These are phyloP conservation scores for Leishmania lainsoni DNA, from an alignment of 208 protist species.

Conservation along the genomic window DNA sequence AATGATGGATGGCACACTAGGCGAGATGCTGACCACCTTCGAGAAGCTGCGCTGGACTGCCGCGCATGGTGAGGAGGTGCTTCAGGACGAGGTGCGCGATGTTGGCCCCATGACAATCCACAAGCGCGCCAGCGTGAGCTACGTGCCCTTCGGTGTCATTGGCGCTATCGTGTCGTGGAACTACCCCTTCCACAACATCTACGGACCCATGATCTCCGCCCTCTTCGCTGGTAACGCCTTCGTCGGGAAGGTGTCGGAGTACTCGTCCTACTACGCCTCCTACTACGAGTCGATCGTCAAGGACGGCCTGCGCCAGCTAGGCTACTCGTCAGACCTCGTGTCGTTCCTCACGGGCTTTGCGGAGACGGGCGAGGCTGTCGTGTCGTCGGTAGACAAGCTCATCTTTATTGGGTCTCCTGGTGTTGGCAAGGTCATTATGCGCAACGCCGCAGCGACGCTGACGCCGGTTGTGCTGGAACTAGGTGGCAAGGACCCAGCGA, in stretches of 20 bases:
- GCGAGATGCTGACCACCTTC: slow-evolving; percentile 91
- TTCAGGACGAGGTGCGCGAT: slow-evolving; percentile 80
- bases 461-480: slow-evolving; percentile 95
- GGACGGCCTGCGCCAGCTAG: slow-evolving; percentile 83
- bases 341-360: slow-evolving; percentile 94
- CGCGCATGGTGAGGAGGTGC: slow-evolving; percentile 75
- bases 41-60: slow-evolving; percentile 93
- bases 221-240: slow-evolving; percentile 95
- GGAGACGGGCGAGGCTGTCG: slow-evolving; percentile 89
- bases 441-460: slow-evolving; percentile 86
- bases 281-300: slow-evolving; percentile 93
- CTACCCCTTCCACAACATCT: slow-evolving; percentile 97
- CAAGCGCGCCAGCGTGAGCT: slow-evolving; percentile 85
- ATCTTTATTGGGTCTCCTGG: slow-evolving; percentile 92
- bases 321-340: slow-evolving; percentile 91
- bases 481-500: slow-evolving; percentile 94
- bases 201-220: slow-evolving; percentile 93
- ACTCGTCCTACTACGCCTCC: slow-evolving; percentile 89
- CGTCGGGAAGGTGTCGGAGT: slow-evolving; percentile 95
- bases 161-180: slow-evolving; percentile 95
- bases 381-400: slow-evolving; percentile 91
- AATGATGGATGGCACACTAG: slow-evolving; percentile 90
- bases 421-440: slow-evolving; percentile 92
- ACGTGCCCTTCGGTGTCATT: slow-evolving; percentile 91
- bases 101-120: slow-evolving; percentile 89